Conservation (phyloP, 192 early-diverging fungal genomes). For the Backusella mclennaniae region DNA sequence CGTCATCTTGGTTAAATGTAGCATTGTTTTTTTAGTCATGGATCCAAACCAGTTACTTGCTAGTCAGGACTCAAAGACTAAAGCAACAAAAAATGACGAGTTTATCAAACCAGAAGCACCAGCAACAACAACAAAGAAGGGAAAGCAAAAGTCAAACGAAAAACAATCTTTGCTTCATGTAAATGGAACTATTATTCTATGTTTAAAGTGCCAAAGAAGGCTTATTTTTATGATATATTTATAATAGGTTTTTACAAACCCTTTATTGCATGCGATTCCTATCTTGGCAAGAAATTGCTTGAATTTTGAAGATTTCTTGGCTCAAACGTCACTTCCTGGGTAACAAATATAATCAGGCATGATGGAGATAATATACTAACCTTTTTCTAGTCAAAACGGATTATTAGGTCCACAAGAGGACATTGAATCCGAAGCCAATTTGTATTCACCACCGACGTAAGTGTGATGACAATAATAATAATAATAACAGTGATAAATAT, state of each 20-base stretch:
- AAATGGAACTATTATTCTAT: neutral
- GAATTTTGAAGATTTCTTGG: conserved; percentile 33
- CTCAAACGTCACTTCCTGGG: conserved; percentile 28
- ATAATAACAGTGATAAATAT: too few relatives aligned
- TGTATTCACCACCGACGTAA: conserved; percentile 13
- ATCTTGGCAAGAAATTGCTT: conserved; percentile 29
- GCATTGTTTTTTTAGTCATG: conserved; percentile 16
- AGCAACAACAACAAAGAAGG: conserved; percentile 1
- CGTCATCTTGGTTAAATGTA: neutral
- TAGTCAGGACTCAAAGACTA: neutral
- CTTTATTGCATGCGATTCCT: conserved; percentile 32
- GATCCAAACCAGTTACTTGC: conserved; percentile 1
- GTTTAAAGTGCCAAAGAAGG: too few relatives aligned
- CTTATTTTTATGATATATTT: neutral
- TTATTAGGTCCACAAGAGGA: conserved; percentile 17
- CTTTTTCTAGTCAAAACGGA: neutral
- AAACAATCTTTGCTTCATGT: conserved; percentile 20
- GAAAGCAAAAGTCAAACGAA: conserved; percentile 19
- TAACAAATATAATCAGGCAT: neutral
- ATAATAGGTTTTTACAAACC: conserved; percentile 30
- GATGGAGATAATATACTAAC: neutral
- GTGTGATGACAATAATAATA: neutral
- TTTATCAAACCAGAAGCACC: neutral
- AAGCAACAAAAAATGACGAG: neutral
- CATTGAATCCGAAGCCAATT: neutral